phyloP scores from a whole-genome alignment of 2,329 filamentous ascomycete species.

The Boeremia lycopersici region DNA sequence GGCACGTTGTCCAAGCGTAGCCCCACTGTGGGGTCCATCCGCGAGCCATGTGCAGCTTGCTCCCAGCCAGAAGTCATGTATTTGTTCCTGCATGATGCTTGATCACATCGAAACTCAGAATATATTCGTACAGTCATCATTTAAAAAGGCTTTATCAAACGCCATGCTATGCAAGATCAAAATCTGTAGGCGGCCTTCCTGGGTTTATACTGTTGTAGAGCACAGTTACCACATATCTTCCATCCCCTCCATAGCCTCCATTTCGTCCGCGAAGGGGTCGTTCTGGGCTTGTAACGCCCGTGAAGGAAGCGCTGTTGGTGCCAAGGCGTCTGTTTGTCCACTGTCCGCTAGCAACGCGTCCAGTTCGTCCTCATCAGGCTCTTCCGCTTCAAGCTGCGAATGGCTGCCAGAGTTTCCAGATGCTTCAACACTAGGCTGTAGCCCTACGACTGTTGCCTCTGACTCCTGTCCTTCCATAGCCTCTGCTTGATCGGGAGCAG shows the following conservation, averaged over 20 bases:
- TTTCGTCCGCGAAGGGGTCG: slow-evolving; percentile 48
- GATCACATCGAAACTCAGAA: neutral
- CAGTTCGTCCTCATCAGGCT: slow-evolving; percentile 59
- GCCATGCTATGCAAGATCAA: slow-evolving; percentile 34
- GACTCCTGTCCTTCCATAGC: slow-evolving; percentile 20
- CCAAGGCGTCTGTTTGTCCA: slow-evolving; percentile 13
- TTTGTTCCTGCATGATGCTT: neutral
- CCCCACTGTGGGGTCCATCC: slow-evolving; percentile 13
- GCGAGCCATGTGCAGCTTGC: slow-evolving; percentile 2
- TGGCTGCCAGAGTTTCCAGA: slow-evolving; percentile 11
- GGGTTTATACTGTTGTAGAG: neutral
- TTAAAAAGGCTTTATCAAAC: slow-evolving; percentile 14
- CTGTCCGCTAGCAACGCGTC: slow-evolving; percentile 62
- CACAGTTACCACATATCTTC: slow-evolving; percentile 42
- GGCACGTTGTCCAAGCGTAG: slow-evolving; percentile 13
- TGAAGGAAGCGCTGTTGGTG: slow-evolving; percentile 16
- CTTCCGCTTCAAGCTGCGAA: slow-evolving; percentile 25
- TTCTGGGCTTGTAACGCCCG: slow-evolving; percentile 24
- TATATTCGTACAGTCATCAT: neutral
- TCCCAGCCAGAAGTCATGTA: neutral
- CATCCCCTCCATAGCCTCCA: slow-evolving; percentile 49
- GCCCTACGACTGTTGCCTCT: neutral
- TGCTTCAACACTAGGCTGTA: neutral
- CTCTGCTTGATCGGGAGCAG: slow-evolving; percentile 7
- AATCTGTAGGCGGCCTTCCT: neutral